phyloP scores from a whole-genome alignment of 75 land plant genomes.

The Azolla pinnata region DNA sequence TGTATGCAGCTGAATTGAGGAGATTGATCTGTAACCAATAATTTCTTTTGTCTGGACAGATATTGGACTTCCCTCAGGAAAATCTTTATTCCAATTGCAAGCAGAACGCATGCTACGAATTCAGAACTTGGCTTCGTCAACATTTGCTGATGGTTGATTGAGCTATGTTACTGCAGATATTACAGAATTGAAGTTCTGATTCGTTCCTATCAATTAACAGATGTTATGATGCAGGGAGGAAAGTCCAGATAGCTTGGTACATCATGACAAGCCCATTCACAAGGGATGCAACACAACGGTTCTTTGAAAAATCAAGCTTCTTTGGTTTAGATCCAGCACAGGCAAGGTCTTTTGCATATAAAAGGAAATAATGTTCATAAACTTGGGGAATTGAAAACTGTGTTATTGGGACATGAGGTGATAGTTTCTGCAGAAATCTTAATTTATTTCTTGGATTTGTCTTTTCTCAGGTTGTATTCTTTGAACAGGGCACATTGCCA shows the following conservation, averaged over 20 bases:
- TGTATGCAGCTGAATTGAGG: too few species aligned
- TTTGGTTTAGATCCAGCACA: slow-evolving; percentile 84
- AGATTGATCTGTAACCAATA: too few species aligned
- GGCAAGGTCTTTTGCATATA: slow-evolving; percentile 33
- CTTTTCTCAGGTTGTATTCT: slow-evolving; percentile 59
- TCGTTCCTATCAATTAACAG: neutral
- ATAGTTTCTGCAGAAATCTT: too few species aligned
- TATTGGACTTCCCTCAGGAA: slow-evolving; percentile 86
- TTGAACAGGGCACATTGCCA: slow-evolving; percentile 91
- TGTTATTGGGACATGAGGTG: too few species aligned
- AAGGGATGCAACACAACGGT: slow-evolving; percentile 55
- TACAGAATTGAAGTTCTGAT: neutral
- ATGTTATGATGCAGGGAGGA: slow-evolving; percentile 18
- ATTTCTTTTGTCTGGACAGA: slow-evolving; percentile 23
- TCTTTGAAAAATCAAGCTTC: slow-evolving; percentile 65
- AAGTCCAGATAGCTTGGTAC: slow-evolving; percentile 62
- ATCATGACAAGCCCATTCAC: slow-evolving; percentile 92
- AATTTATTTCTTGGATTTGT: too few species aligned
- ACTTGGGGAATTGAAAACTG: too few species aligned
- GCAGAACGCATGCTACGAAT: slow-evolving; percentile 73
- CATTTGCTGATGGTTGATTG: slow-evolving; percentile 45
- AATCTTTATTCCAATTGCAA: slow-evolving; percentile 85
- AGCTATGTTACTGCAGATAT: neutral
- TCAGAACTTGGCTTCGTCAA: slow-evolving; percentile 64
- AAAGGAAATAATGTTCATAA: too few species aligned